These are phyloP conservation scores for Solioccasus polychromus DNA, from an alignment of 768 basidiomycete species.

Conservation along the genomic window DNA sequence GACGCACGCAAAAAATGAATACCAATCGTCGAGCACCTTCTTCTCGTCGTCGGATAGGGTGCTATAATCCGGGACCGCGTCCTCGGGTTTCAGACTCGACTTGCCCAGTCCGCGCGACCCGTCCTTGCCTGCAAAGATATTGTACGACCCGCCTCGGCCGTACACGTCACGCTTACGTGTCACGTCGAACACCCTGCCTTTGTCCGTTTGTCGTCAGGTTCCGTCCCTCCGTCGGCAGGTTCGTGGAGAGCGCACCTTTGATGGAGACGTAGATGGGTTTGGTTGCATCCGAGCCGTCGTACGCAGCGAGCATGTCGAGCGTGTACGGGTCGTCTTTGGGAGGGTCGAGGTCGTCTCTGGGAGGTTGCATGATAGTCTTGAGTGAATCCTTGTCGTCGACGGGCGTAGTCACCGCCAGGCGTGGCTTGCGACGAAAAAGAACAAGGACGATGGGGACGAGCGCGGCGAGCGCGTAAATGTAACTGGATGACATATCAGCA, in stretches of 20 bases:
- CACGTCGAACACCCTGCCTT: conserved; percentile 90
- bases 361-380: conserved; percentile 72
- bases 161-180: conserved; percentile 83
- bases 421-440: conserved; percentile 17
- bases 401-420: conserved; percentile 8
- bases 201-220: too few relatives aligned
- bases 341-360: conserved; percentile 55
- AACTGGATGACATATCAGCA: conserved; percentile 11
- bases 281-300: conserved; percentile 60
- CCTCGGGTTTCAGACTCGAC: conserved; percentile 81
- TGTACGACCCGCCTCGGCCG: conserved; percentile 75
- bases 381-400: conserved; percentile 30
- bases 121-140: conserved; percentile 92
- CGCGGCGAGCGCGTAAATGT: conserved; percentile 31
- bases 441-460: conserved; percentile 32
- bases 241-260: conserved; percentile 74
- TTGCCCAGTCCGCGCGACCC: conserved; percentile 85
- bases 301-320: conserved; percentile 60
- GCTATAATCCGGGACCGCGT: conserved; percentile 88
- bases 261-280: conserved; percentile 90
- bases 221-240: too few relatives aligned
- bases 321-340: conserved; percentile 82
- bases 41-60: conserved; percentile 63
- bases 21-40: conserved; percentile 88
- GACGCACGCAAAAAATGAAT: conserved; percentile 77